Evolutionary conservation across 1,284 basidiomycete genomes (phyloP).

Genomic region (Paramarasmius palmivorus): DNA sequence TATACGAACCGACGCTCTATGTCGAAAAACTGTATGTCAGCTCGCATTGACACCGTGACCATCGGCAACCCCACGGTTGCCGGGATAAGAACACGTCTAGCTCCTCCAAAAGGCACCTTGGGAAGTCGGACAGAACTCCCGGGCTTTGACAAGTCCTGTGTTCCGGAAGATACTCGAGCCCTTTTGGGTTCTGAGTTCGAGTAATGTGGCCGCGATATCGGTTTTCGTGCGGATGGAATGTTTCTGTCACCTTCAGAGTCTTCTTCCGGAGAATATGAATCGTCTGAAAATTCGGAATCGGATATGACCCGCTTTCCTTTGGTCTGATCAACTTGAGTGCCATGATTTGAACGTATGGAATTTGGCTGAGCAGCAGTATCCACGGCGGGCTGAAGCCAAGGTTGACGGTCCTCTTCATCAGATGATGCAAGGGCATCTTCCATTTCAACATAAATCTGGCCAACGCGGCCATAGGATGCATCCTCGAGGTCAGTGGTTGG

Average conservation of each 20-base stretch:
- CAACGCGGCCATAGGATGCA: neutral
- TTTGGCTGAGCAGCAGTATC: no score
- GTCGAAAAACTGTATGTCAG: neutral
- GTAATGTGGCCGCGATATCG: no score
- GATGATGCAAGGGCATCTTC: neutral
- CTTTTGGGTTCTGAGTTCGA: neutral
- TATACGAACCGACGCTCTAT: constrained; percentile 1
- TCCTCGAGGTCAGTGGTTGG: neutral
- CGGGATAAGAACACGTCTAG: neutral
- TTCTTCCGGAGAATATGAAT: no score
- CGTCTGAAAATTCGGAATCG: no score
- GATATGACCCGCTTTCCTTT: no score
- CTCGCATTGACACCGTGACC: constrained; percentile 1
- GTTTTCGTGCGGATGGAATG: no score
- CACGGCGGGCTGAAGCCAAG: no score
- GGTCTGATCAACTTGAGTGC: no score
- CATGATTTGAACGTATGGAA: no score
- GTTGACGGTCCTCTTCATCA: neutral
- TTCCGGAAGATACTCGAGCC: neutral
- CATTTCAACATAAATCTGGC: neutral
- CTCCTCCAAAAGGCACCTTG: neutral
- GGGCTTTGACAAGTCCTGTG: no score
- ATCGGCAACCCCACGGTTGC: neutral
- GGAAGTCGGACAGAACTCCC: neutral
- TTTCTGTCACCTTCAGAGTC: no score